phyloP scores from a whole-genome alignment of 345 rosid genomes.

The Aurinia saxatilis region DNA sequence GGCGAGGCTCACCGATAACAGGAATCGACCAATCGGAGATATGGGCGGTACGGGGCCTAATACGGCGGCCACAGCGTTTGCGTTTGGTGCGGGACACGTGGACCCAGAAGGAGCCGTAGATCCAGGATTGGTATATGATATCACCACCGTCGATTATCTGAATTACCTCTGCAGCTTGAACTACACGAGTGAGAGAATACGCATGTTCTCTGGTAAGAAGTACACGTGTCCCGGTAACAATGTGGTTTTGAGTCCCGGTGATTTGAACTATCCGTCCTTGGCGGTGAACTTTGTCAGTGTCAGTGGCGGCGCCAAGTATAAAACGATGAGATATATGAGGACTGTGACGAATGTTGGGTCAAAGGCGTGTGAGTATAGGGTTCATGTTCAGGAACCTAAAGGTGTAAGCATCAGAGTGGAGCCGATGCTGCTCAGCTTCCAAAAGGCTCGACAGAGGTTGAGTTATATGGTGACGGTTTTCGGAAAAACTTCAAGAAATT shows the following conservation, averaged over 20 bases:
- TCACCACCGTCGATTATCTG: constrained; percentile 35
- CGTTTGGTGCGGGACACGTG: constrained; percentile 58
- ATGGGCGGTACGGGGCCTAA: constrained; percentile 23
- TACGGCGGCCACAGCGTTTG: constrained; percentile 41
- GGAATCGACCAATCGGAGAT: constrained; percentile 23
- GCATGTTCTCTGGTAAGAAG: constrained; percentile 32
- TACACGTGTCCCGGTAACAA: constrained; percentile 36
- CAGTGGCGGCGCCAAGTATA: constrained; percentile 15
- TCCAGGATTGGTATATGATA: constrained; percentile 58
- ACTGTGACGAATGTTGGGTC: constrained; percentile 66
- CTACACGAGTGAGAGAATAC: constrained; percentile 48
- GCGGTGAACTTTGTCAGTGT: constrained; percentile 41
- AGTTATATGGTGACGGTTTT: constrained; percentile 48
- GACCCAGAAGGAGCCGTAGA: constrained; percentile 42
- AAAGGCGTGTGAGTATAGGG: constrained; percentile 36
- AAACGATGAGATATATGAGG: constrained; percentile 33
- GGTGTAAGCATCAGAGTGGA: constrained; percentile 45
- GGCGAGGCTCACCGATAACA: constrained; percentile 49
- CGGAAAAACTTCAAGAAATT: neutral
- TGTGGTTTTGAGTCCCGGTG: constrained; percentile 30
- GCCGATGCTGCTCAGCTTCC: constrained; percentile 45
- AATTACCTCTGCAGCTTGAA: constrained; percentile 52
- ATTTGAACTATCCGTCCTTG: constrained; percentile 60
- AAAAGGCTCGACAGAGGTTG: constrained; percentile 39
- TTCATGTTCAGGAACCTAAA: constrained; percentile 38